phyloP scores from a whole-genome alignment of 768 basidiomycete genomes.

The Ramaria rubella region DNA sequence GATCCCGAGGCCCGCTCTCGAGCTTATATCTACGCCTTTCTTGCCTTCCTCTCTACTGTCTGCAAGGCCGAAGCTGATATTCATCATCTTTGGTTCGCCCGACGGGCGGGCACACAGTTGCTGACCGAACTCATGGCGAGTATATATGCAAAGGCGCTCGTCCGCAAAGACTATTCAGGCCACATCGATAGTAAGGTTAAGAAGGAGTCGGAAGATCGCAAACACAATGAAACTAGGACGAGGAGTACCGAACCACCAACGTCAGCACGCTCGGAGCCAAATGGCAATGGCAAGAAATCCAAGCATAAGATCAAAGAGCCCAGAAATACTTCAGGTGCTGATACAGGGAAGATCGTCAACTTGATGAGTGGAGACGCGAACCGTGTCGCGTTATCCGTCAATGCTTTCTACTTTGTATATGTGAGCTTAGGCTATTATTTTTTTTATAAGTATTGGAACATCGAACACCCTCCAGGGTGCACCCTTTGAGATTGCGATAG shows the following conservation, averaged over 20 bases:
- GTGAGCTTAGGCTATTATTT: constrained; percentile 37
- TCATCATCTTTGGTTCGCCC: constrained; percentile 53
- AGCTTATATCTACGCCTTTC: constrained; percentile 74
- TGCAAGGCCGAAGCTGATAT: constrained; percentile 40
- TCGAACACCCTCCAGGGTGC: constrained; percentile 34
- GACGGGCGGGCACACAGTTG: constrained; percentile 67
- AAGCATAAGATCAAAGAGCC: too few species aligned
- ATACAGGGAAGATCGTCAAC: constrained; percentile 86
- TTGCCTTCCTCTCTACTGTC: constrained; percentile 60
- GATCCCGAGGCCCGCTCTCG: constrained; percentile 44
- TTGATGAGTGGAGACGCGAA: constrained; percentile 80
- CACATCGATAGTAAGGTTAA: constrained; percentile 58
- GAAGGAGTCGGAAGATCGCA: too few species aligned
- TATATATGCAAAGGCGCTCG: constrained; percentile 85
- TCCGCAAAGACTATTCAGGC: constrained; percentile 78
- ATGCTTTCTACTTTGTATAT: constrained; percentile 60
- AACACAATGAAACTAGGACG: too few species aligned
- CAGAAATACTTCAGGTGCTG: constrained; percentile 58
- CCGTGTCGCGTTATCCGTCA: constrained; percentile 45
- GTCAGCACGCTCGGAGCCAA: too few species aligned
- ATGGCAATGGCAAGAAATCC: too few species aligned
- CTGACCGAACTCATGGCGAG: constrained; percentile 76
- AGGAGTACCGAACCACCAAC: too few species aligned
- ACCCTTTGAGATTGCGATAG: constrained; percentile 74
- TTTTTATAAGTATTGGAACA: too few species aligned